Evolutionary conservation across 176 grass and related monocot species (phyloP).

Genomic region (Secale cereale): DNA sequence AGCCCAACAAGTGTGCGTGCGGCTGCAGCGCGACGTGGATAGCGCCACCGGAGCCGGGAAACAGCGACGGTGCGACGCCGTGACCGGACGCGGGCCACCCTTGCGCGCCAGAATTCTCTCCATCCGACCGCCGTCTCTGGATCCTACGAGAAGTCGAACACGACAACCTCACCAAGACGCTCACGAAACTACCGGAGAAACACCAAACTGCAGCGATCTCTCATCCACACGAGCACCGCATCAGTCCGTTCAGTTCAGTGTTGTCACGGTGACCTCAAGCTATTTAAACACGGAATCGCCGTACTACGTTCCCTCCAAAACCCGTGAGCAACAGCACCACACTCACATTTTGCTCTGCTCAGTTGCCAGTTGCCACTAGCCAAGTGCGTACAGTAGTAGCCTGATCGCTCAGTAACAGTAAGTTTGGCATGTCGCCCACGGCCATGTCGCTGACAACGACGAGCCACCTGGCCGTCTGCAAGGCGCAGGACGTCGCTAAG

Average conservation of each 20-base stretch:
- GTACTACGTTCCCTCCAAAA: conserved; percentile 13
- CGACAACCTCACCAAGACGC: background rate
- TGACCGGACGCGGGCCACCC: background rate
- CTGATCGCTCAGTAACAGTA: background rate
- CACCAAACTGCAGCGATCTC: background rate
- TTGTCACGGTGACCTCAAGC: background rate
- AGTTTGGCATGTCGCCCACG: conserved; percentile 25
- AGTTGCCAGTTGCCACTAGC: background rate
- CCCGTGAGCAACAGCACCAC: background rate
- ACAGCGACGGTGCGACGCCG: background rate
- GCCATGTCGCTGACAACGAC: conserved; percentile 44
- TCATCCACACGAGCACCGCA: background rate
- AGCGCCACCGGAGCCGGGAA: background rate
- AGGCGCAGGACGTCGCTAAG: conserved; percentile 45
- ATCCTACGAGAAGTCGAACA: conserved; percentile 19
- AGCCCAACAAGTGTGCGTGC: conserved; percentile 6
- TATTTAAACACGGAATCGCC: conserved; percentile 27
- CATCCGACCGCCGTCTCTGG: background rate
- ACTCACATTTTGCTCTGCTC: background rate
- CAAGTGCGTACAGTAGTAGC: too few species aligned
- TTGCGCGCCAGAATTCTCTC: background rate
- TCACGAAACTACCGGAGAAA: conserved; percentile 26
- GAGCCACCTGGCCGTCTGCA: conserved; percentile 48
- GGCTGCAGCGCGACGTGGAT: background rate
- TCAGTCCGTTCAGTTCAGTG: too few species aligned